Evolutionary conservation across 2,329 filamentous ascomycete genomes (phyloP).

Genomic region (Sarocladium brachiariae): DNA sequence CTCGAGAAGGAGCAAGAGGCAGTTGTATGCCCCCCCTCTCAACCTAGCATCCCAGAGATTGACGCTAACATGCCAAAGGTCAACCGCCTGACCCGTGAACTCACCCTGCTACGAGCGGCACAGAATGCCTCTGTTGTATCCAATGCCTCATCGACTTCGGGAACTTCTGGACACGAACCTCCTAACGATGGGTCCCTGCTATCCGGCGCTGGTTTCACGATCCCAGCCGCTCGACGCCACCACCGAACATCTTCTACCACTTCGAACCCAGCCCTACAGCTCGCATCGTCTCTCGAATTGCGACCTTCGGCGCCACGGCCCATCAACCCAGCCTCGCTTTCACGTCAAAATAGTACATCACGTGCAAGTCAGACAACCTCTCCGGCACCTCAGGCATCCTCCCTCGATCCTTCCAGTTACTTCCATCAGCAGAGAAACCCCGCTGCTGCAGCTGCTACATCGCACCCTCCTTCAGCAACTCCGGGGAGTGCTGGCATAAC

Average conservation of each 20-base stretch:
- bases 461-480: constrained; percentile 27
- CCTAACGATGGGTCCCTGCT: constrained; percentile 45
- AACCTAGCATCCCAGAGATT: neutral
- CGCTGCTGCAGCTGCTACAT: constrained; percentile 11
- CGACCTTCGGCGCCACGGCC: constrained; percentile 39
- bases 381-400: constrained; percentile 33
- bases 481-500: constrained; percentile 27
- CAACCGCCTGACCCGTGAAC: constrained; percentile 85
- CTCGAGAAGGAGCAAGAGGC: constrained; percentile 94
- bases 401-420: constrained; percentile 37
- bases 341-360: constrained; percentile 51
- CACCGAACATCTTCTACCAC: constrained; percentile 51
- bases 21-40: constrained; percentile 52
- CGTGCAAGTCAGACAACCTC: constrained; percentile 45
- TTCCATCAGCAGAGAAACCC: constrained; percentile 41
- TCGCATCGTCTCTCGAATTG: constrained; percentile 29
- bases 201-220: constrained; percentile 50
- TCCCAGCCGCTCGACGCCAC: constrained; percentile 47
- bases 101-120: constrained; percentile 69
- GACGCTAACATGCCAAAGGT: constrained; percentile 47
- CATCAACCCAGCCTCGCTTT: constrained; percentile 37
- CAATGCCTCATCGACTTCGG: constrained; percentile 56
- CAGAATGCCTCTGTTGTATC: constrained; percentile 61
- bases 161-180: constrained; percentile 42
- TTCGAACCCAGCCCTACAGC: constrained; percentile 21